Evolutionary conservation across 2,329 filamentous ascomycete genomes (phyloP), one percentile per base, ranked within the genome.

Genomic region (Coleophoma crateriformis): DNA sequence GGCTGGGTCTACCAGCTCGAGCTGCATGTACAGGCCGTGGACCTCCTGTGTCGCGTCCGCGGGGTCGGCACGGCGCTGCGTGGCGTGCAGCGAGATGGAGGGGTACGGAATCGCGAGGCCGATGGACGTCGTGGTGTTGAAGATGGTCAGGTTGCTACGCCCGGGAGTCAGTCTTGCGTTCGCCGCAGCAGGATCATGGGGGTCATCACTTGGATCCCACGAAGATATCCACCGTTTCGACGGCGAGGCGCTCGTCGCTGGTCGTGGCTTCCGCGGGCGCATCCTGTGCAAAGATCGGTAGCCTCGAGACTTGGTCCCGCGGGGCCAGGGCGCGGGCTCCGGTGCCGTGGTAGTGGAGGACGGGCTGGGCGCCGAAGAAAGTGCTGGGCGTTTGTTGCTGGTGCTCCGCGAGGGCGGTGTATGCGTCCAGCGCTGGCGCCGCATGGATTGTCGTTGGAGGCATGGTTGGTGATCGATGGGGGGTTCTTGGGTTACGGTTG

Each of bases 21-120:
- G 73, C 63, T 87, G 84, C 72, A 88, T 81, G 68, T 85, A 85
- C 14, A 89, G 74, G 6, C 71, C 72, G 48, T 62, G 58, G 10
- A 65, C 53, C 50, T 75, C 71, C 43, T 67, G 64, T 17, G 67
- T 63, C 12, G 60, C 51, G 37, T 69, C 64, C 17, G 71, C 67
- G 27, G 69, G 63, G 41, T 69, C 66, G 34, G 59, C 54, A n/a
- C 66, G 53, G 49, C 81, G 79, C 67, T 88, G 85, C 58, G 87
- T 79, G 0, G 86, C 88, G 64, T 90, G 87, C 14, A 91, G 82
- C 19, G 83, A 83, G 64, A 92, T 87, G 53, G 80, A 72, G 3
- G 84, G 86, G 67, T 90, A 92, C 0, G 85, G 81, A 56, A 91
- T 86, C 38, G 81, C 76, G 41, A 89, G 68, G 54, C 87, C 88